A percentile compares a stretch with the other conserved stretches of the same genome.
Conservation (phyloP, 2,329 filamentous ascomycete species). For the Colletotrichum filicis region DNA sequence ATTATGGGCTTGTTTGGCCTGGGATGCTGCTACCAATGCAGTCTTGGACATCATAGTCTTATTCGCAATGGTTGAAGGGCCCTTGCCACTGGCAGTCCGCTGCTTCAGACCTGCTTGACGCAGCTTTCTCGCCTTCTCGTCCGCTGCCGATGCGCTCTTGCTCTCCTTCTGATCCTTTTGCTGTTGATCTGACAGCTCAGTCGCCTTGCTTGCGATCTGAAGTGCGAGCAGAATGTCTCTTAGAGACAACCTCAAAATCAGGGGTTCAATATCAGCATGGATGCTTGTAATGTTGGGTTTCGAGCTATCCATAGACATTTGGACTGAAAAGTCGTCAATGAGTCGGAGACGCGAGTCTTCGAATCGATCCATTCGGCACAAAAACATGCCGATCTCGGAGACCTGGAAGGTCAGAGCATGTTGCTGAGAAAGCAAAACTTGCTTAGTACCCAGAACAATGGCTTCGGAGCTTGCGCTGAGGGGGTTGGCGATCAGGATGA, state of each 20-base stretch:
- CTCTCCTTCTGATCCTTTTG: conserved; percentile 63
- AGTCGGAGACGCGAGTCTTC: conserved; percentile 91
- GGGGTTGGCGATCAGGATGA: conserved; percentile 96
- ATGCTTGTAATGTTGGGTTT: conserved; percentile 77
- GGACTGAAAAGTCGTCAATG: conserved; percentile 94
- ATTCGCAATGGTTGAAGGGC: conserved; percentile 60
- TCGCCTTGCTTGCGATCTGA: conserved; percentile 91
- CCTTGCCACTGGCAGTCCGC: conserved; percentile 66
- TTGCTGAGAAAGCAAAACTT: conserved; percentile 92
- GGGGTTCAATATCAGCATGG: conserved; percentile 87
- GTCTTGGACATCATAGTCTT: conserved; percentile 52
- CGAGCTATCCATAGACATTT: conserved; percentile 84
- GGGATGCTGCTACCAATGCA: conserved; percentile 43
- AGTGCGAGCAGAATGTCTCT: conserved; percentile 94
- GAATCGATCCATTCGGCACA: conserved; percentile 98
- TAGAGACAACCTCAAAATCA: conserved; percentile 89
- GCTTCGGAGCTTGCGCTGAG: conserved; percentile 91
- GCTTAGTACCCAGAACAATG: conserved; percentile 93
- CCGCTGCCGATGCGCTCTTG: conserved; percentile 49
- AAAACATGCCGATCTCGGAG: conserved; percentile 95
- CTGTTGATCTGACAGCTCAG: conserved; percentile 81
- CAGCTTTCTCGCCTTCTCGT: conserved; percentile 67
- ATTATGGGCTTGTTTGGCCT: conserved; percentile 37
- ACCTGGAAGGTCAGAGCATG: conserved; percentile 94
- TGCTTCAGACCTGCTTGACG: conserved; percentile 61